Evolutionary conservation across 306 rosid genomes (phyloP).

Genomic region (Cicer arietinum): DNA sequence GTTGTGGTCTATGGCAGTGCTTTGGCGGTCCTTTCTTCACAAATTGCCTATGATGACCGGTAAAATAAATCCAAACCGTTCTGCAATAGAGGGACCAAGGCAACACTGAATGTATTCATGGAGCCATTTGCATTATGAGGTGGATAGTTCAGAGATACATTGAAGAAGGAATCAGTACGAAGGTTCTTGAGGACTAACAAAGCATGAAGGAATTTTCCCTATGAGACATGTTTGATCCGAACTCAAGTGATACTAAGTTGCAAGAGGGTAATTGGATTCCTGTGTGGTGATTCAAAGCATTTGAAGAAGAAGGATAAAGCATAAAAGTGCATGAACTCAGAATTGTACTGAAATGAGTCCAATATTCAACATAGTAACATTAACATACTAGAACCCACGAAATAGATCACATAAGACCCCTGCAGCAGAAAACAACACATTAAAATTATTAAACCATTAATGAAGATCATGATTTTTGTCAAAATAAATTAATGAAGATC

Average conservation of each 20-base stretch:
- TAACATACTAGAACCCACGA: constrained; percentile 81
- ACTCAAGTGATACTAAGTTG: constrained; percentile 76
- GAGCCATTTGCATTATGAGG: neutral
- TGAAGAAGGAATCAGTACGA: constrained; percentile 34
- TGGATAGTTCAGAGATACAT: neutral
- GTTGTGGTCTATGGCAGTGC: neutral
- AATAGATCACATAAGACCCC: constrained; percentile 88
- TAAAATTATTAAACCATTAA: neutral
- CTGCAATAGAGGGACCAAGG: neutral
- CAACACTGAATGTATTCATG: neutral
- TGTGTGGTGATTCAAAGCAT: no score
- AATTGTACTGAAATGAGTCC: constrained; percentile 67
- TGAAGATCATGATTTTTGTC: neutral
- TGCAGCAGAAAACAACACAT: constrained; percentile 48
- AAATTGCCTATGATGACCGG: neutral
- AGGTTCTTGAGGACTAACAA: constrained; percentile 68
- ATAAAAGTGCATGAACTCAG: no score
- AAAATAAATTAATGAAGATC: no score
- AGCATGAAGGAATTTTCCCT: constrained; percentile 62
- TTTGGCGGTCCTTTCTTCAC: neutral
- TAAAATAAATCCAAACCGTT: neutral
- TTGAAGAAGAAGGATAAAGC: no score
- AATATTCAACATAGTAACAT: constrained; percentile 66
- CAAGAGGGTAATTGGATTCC: neutral
- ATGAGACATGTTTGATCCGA: constrained; percentile 73